Conservation (phyloP, 768 basidiomycete species). For the Boletus rubescentipes region DNA sequence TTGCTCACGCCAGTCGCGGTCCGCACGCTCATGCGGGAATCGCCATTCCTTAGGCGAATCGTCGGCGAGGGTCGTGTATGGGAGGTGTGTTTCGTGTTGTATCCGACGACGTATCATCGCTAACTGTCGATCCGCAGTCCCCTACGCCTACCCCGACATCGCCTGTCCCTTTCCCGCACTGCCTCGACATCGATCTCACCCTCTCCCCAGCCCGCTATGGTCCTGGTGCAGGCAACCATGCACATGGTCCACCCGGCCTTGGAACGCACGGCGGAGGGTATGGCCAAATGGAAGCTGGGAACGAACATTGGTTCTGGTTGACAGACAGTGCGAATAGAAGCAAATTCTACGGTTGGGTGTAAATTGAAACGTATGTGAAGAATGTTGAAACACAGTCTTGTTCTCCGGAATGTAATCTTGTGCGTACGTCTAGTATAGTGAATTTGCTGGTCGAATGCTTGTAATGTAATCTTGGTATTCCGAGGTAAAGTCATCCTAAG, state of each 20-base stretch:
- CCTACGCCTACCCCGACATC: slow-evolving; percentile 6
- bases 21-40: slow-evolving; percentile 43
- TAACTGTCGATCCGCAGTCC: slow-evolving; percentile 8
- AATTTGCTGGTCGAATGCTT: not conserved
- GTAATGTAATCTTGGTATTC: too few species aligned
- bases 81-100: slow-evolving; percentile 42
- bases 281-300: slow-evolving; percentile 14
- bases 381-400: not conserved
- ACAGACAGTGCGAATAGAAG: slow-evolving; percentile 10
- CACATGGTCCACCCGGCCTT: slow-evolving; percentile 14
- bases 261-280: slow-evolving; percentile 19
- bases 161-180: slow-evolving; percentile 7
- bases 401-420: not conserved
- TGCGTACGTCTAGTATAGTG: not conserved
- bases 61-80: slow-evolving; percentile 52
- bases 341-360: not conserved
- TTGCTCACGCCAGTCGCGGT: slow-evolving; percentile 42
- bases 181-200: slow-evolving; percentile 11
- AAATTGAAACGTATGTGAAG: not conserved
- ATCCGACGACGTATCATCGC: not conserved
- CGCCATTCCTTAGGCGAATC: slow-evolving; percentile 41
- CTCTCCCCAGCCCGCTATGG: slow-evolving; percentile 9
- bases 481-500: too few species aligned
- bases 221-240: slow-evolving; percentile 15
- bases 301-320: slow-evolving; percentile 29